A percentile compares a stretch with the other conserved stretches of the same genome.
phyloP scores from a whole-genome alignment of 345 rosid genomes.

The Populus davidiana region DNA sequence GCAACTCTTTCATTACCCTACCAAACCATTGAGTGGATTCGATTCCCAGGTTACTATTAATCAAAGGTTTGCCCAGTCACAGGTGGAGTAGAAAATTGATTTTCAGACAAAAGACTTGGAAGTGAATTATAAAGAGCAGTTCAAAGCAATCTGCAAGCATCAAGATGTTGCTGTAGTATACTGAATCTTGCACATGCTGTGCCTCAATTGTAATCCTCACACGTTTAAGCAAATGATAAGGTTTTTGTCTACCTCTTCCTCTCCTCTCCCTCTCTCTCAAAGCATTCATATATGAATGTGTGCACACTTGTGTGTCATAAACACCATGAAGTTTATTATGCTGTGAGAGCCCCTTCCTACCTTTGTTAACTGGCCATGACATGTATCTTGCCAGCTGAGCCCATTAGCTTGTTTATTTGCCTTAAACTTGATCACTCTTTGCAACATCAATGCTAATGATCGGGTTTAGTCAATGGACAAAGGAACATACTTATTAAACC shows the following conservation, averaged over 20 bases:
- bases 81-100: background rate
- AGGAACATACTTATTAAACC: no score
- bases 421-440: no score
- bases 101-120: background rate
- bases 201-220: background rate
- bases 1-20: background rate
- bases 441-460: no score
- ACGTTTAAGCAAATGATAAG: background rate
- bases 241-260: background rate
- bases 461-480: no score
- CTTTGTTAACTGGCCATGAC: background rate
- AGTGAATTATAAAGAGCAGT: background rate
- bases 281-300: background rate
- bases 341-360: background rate
- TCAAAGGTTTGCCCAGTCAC: background rate
- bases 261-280: background rate
- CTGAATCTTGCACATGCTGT: background rate
- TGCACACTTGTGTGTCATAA: background rate
- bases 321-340: background rate
- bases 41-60: background rate
- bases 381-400: background rate
- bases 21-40: background rate
- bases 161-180: background rate
- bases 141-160: background rate
- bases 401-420: background rate